phyloP scores from a whole-genome alignment of 805 yeast genomes.

The Yarrowia sp. region DNA sequence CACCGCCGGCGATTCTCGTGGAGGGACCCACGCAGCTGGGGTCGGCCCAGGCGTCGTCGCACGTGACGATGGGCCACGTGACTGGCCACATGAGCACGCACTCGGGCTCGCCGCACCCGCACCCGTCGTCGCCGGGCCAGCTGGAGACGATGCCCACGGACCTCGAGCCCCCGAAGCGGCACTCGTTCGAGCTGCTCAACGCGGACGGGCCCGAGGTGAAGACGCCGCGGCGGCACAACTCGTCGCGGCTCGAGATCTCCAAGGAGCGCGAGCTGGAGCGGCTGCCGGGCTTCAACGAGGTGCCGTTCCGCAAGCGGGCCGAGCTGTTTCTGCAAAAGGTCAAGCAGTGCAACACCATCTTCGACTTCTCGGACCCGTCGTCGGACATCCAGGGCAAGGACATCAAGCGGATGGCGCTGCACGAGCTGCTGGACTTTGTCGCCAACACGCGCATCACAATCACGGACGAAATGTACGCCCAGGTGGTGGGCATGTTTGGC shows the following conservation, averaged over 20 bases:
- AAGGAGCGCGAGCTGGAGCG: constrained; percentile 62
- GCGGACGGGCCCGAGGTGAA: constrained; percentile 74
- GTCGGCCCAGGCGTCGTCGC: constrained; percentile 23
- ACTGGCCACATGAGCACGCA: constrained; percentile 28
- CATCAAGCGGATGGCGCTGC: constrained; percentile 78
- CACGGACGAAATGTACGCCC: constrained; percentile 86
- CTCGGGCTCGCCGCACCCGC: constrained; percentile 29
- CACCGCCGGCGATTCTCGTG: constrained; percentile 1
- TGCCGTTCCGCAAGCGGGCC: constrained; percentile 74
- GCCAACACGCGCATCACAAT: constrained; percentile 77
- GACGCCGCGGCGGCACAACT: constrained; percentile 87
- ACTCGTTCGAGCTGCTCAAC: constrained; percentile 58
- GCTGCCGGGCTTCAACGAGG: constrained; percentile 86
- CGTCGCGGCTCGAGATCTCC: constrained; percentile 85
- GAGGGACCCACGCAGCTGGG: constrained; percentile 18
- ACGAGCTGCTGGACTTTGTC: constrained; percentile 85
- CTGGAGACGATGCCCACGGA: constrained; percentile 42
- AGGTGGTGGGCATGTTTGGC: constrained; percentile 86
- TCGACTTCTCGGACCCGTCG: constrained; percentile 92
- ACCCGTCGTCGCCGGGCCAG: constrained; percentile 38
- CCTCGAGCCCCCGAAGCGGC: constrained; percentile 45
- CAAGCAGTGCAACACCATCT: constrained; percentile 91
- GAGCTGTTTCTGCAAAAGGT: constrained; percentile 81
- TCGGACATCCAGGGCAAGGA: constrained; percentile 91
- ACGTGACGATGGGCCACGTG: constrained; percentile 25